Percentiles rank a stretch among this genome's conserved stretches.
Evolutionary conservation across 306 rosid species (phyloP).

Genomic region (Sesbania bispinosa): DNA sequence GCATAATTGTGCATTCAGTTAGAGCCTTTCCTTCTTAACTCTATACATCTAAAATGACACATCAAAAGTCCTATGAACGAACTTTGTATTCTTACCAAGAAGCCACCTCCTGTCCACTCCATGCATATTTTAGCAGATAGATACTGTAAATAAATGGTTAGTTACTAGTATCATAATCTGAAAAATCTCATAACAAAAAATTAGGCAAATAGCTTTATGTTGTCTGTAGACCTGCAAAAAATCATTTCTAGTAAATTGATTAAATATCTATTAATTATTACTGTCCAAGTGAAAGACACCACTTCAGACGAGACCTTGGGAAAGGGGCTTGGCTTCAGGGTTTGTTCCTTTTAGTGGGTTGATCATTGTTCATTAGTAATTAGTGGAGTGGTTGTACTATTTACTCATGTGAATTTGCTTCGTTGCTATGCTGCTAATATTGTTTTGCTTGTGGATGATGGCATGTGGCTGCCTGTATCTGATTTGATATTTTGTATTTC

Average conservation of each 20-base stretch:
- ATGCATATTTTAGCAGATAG: no score
- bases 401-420: background rate
- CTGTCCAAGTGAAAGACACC: background rate
- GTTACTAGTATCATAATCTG: no score
- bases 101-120: no score
- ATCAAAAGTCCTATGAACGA: no score
- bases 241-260: background rate
- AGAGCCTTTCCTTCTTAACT: no score
- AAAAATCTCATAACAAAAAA: no score
- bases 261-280: background rate
- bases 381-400: background rate
- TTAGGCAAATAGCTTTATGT: background rate
- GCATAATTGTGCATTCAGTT: no score
- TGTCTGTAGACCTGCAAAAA: background rate
- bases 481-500: constrained; percentile 2
- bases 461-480: background rate
- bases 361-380: background rate
- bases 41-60: no score
- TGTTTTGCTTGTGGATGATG: background rate
- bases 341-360: background rate
- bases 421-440: background rate
- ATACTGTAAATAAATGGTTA: no score
- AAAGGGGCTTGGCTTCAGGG: background rate
- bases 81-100: no score
- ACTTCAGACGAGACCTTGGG: background rate